Percentiles rank a stretch among this genome's conserved stretches.
Conservation (phyloP, 257 asterid genomes). For the Anisodus acutangulus region DNA sequence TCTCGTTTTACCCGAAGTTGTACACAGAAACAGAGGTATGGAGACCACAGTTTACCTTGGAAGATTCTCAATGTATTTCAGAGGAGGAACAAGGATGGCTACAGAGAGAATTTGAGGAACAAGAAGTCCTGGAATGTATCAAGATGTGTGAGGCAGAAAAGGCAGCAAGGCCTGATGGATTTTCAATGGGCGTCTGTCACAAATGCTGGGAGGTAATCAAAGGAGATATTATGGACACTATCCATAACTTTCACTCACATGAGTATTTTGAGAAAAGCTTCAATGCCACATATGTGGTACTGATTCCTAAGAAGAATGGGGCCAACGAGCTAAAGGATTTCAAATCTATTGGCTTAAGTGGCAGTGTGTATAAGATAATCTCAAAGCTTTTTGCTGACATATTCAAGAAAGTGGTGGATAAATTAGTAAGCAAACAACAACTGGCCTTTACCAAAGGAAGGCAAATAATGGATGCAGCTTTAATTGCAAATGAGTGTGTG, state of each 20-base stretch:
- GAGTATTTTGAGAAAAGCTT: background rate
- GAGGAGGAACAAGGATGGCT: background rate
- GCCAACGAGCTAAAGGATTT: too few relatives aligned
- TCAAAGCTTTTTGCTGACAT: background rate
- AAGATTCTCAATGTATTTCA: too few relatives aligned
- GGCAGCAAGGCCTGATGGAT: background rate
- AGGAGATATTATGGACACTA: background rate
- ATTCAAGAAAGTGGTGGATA: background rate
- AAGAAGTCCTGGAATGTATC: background rate
- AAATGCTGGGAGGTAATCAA: background rate
- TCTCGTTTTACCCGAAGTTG: background rate
- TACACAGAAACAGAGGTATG: too few relatives aligned
- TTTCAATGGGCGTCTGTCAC: background rate
- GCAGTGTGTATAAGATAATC: background rate
- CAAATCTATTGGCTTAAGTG: background rate
- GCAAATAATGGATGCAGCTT: background rate
- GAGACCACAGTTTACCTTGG: background rate
- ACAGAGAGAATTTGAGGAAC: background rate
- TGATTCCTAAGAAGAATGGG: too few relatives aligned
- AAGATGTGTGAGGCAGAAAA: background rate
- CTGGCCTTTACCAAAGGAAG: background rate
- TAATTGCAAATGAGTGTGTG: background rate
- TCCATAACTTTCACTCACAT: background rate
- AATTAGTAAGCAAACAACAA: background rate
- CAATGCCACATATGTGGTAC: too few relatives aligned